Base-by-base conservation (phyloP, 2,329 filamentous ascomycete species). In the Monilinia polystroma region DNA sequence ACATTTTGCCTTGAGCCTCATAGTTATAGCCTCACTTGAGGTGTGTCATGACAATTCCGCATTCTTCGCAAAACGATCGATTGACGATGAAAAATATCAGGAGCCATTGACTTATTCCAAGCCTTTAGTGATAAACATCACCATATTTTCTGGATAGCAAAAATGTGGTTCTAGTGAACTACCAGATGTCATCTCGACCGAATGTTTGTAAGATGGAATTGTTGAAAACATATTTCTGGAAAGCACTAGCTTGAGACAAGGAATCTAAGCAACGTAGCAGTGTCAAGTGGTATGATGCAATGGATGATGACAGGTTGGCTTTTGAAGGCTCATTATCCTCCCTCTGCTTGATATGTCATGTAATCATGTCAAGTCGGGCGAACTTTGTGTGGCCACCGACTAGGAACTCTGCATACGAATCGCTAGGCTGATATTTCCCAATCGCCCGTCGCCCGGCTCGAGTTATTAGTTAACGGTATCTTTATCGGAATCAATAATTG, bases 21-120 rank as follows among this genome's bases (percentile, higher is more conserved):
- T 26, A n/a, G 20, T 32, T 18, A 35, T 35, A 47, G 41, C 56
- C 56, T 59, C 41, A 59, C 56, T 59, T 35, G 12, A 47, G 26
- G 43, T 23, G 26, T 29, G 11, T 12, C 26, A 7, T 32, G 32
- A 47, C 56, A 23, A 16, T 23, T 45, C 16, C 1, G 26, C 38
- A 47, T 59, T 59, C 18, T 20, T 47, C 56, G 26, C 56, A 20
- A 59, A 29, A 47, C 20, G 11, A n/a, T 35, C 26, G 26, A 59
- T 23, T 8, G 26, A 29, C 11, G 32, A 6, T 32, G 6, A 47
- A n/a, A 23, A 32, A 8, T 56, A 41, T 29, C n/a, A 4, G 4
- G 18, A 6, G 10, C 26, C 14, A 10, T 47, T 20, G 18, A 47
- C n/a, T 12, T 35, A 26, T n/a, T 47, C 18, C 18, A 47, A 47